A percentile compares a stretch with the other conserved stretches of the same genome.
Evolutionary conservation across 805 yeast species (phyloP).

Genomic region (Maudiozyma turicensis): DNA sequence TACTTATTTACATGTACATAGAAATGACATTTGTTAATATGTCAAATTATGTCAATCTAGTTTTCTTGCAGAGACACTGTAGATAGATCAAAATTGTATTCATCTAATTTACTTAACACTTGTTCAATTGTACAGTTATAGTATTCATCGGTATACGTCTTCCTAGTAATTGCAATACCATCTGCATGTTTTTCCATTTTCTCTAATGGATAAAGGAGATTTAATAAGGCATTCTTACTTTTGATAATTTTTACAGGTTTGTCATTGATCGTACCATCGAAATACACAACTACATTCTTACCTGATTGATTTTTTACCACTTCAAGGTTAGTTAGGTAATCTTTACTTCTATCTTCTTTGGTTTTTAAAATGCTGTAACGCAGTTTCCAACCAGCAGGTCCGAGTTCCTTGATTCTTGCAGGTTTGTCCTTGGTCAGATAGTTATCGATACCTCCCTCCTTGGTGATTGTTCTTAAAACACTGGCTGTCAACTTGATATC

Average conservation of each 20-base stretch:
- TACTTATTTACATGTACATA: not conserved
- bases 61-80: constrained; percentile 17
- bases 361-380: constrained; percentile 60
- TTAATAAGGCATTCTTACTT: constrained; percentile 57
- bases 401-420: constrained; percentile 86
- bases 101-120: constrained; percentile 13
- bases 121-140: constrained; percentile 15
- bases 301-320: constrained; percentile 14
- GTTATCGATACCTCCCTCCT: constrained; percentile 91
- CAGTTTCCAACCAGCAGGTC: constrained; percentile 85
- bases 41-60: not conserved
- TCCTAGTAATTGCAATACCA: constrained; percentile 38
- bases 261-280: constrained; percentile 35
- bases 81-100: constrained; percentile 30
- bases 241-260: constrained; percentile 41
- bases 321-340: constrained; percentile 1
- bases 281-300: constrained; percentile 37
- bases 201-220: constrained; percentile 43
- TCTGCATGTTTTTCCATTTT: constrained; percentile 34
- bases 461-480: constrained; percentile 77
- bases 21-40: not conserved
- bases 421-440: constrained; percentile 80
- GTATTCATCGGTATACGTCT: constrained; percentile 40
- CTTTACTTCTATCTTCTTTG: constrained; percentile 26
- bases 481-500: constrained; percentile 60